Base-by-base conservation (phyloP, 768 basidiomycete genomes). In the Termitomyces titanicus region DNA sequence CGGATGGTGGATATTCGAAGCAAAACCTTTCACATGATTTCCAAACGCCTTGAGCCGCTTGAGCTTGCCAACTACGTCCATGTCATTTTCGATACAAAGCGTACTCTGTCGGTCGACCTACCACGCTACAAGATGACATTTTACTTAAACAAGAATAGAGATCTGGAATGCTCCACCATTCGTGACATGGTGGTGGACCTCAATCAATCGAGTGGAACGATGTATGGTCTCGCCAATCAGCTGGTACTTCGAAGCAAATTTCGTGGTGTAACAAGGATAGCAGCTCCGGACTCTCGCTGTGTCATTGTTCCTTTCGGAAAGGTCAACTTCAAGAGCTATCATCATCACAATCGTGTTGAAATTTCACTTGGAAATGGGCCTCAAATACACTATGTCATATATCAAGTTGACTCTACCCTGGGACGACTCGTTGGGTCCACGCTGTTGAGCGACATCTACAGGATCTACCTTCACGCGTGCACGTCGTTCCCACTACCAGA, bases 61-160 rank as follows among this genome's bases (percentile, higher is more conserved):
- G 69, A 70, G 29, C 34, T 57, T 33, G 27, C 39, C 17, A 17
- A 33, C n/a, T 51, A 61, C 40, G 49, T 67, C 7, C 57, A 51
- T 47, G 34, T 66, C 25, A 57, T 55, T 8, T 54, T 44, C 15
- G 31, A 55, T 22, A 22, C 15, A 11, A 37, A 29, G 2, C 34
- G 33, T 11, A 55, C 46, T 7, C 53, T 81, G 0, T 63, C 58
- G 1, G 64, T 73, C 37, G 53, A 63, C 0, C 61, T 81, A 6
- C 77, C 76, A 29, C 75, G 77, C 17, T 75, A 73, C 47, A 62
- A 65, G 2, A 62, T 81, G 8, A 66, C 70, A 0, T 81, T 82
- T 51, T 71, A 70, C 44, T 31, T 78, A 20, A 67, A 72, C 29
- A 43, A 64, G 1, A 62, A 62, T 2, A 61, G 63, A 15, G 61